A percentile compares a stretch with the other conserved stretches of the same genome.
Evolutionary conservation across 306 rosid species (phyloP).

Genomic region (Glycine latifolia): DNA sequence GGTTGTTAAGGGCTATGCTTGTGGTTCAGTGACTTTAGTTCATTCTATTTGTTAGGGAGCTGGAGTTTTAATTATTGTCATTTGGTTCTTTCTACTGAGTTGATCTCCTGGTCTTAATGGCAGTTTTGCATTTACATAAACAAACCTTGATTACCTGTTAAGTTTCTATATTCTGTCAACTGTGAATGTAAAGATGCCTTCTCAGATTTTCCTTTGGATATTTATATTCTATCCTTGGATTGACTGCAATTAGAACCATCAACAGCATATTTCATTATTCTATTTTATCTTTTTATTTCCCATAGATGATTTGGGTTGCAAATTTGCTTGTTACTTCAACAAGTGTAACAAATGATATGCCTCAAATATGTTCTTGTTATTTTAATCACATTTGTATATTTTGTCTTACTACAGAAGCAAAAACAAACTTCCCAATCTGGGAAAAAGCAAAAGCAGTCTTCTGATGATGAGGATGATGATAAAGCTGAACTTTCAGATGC

Average conservation of each 20-base stretch:
- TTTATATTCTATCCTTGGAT: too few species aligned
- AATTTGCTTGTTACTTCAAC: constrained; percentile 5
- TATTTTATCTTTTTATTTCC: not conserved
- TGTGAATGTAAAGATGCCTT: not conserved
- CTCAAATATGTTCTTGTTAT: not conserved
- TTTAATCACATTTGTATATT: constrained; percentile 24
- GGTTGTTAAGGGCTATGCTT: not conserved
- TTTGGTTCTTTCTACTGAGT: too few species aligned
- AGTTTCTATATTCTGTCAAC: constrained; percentile 8
- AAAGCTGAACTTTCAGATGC: constrained; percentile 70
- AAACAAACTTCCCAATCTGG: constrained; percentile 56
- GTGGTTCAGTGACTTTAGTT: not conserved
- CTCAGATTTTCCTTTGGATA: too few species aligned
- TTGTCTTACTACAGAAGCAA: constrained; percentile 54
- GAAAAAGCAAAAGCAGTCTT: constrained; percentile 57
- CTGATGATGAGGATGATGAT: constrained; percentile 64
- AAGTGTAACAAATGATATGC: not conserved
- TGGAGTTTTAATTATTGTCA: not conserved
- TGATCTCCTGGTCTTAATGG: not conserved
- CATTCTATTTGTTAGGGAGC: not conserved
- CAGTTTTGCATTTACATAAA: constrained; percentile 16
- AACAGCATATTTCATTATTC: not conserved
- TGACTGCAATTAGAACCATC: too few species aligned
- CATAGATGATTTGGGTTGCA: not conserved
- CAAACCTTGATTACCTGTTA: not conserved